Evolutionary conservation across 257 asterid species (phyloP), one percentile per base, ranked within the genome.

Genomic region (Perilla frutescens): DNA sequence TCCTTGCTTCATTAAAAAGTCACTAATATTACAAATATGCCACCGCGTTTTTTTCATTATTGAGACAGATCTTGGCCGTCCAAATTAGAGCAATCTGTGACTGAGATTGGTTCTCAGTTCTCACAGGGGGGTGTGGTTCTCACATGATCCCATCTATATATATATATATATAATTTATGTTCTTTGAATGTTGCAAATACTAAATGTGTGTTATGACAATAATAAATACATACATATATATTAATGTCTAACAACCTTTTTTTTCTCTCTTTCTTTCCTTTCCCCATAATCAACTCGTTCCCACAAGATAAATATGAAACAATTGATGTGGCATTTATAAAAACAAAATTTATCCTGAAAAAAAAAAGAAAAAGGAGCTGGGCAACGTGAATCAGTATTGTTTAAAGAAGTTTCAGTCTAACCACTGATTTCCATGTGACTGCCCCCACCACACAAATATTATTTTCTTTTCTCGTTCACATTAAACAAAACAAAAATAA

Each of bases 331-430:
- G 32, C 36, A 39, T 37, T 20, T 40, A 12, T 9, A 68, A 68
- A 37, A 51, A 8, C 26, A 39, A 51, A n/a, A 15, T 6, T 7
- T 34, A 34, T 34, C 26, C 26, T 20, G 0, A 8, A 10, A 9
- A 10, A 45, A 8, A 45, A 3, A 8, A 12, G 5, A 15, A 9
- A 51, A 68, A 68, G 26, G 26, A 7, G 63, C 3, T 9, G 37
- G 47, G 55, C 63, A 73, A 73, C 71, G 77, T 73, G 77, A 63
- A 62, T 62, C 48, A 12, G 54, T 47, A 39, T 73, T 39, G 15
- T 31, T 26, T 8, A 10, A 6, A 51, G 48, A 15, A 62, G 15
- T 11, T 40, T 3, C 20, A 14, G 7, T 57, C 36, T 29, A 37
- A 20, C 53, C 14, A 50, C 54, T 62, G 13, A 20, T 72, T 72